Conservation (phyloP, 1,284 basidiomycete genomes). For the Sanguinoderma infundibulare region DNA sequence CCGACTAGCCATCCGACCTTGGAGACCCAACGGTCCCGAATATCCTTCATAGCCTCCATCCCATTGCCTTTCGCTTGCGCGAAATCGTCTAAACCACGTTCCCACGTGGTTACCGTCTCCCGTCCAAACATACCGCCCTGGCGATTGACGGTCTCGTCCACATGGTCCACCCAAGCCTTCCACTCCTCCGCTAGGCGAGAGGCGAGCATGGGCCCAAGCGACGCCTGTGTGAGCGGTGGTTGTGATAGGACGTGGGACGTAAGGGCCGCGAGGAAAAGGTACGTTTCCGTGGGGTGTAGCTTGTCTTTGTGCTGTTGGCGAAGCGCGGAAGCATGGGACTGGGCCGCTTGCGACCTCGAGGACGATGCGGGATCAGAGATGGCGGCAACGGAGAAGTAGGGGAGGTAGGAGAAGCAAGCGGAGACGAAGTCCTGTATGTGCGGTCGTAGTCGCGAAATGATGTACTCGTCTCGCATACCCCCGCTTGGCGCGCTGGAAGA, state of each 20-base stretch:
- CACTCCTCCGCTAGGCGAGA: conserved; percentile 73
- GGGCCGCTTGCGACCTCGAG: conserved; percentile 31
- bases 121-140: conserved; percentile 79
- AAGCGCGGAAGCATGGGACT: conserved; percentile 45
- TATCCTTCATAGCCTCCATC: conserved; percentile 54
- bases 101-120: conserved; percentile 71
- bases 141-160: conserved; percentile 71
- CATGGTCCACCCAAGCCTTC: conserved; percentile 73
- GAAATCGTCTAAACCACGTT: conserved; percentile 66
- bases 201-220: conserved; percentile 58
- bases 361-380: conserved; percentile 30
- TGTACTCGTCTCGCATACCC: conserved; percentile 77
- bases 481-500: conserved; percentile 38
- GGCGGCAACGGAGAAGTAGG: conserved; percentile 73
- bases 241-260: conserved; percentile 71
- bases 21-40: conserved; percentile 71
- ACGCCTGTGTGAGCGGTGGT: conserved; percentile 63
- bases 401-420: conserved; percentile 76
- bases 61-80: conserved; percentile 56
- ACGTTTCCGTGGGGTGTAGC: conserved; percentile 73
- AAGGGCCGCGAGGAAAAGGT: conserved; percentile 67
- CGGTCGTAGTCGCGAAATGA: conserved; percentile 72
- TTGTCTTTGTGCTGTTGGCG: conserved; percentile 61
- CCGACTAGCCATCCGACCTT: conserved; percentile 82
- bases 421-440: conserved; percentile 77